Conservation (phyloP, 805 yeast species). For the Nakazawaea siamensis region DNA sequence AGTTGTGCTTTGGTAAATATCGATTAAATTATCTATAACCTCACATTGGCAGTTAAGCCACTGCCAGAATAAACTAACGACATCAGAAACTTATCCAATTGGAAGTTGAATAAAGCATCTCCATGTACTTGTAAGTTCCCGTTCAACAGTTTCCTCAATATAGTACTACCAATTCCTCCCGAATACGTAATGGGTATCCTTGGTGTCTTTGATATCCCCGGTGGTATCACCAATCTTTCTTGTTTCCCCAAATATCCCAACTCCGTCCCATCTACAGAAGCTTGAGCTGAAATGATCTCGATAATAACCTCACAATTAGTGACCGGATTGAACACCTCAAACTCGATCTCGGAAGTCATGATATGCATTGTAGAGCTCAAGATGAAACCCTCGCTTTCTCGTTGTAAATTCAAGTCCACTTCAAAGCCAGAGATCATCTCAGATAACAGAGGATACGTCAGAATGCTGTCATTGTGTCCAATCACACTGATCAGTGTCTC, state of each 20-base stretch:
- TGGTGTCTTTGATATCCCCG: slow-evolving; percentile 44
- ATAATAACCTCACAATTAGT: slow-evolving; percentile 35
- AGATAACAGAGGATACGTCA: slow-evolving; percentile 18
- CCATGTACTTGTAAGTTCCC: slow-evolving; percentile 42
- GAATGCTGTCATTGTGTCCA: slow-evolving; percentile 20
- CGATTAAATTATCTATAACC: slow-evolving; percentile 10
- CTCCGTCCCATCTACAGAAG: slow-evolving; percentile 34
- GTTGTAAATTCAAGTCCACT: slow-evolving; percentile 22
- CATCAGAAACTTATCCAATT: slow-evolving; percentile 30
- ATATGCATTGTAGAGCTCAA: slow-evolving; percentile 45
- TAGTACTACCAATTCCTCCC: slow-evolving; percentile 38
- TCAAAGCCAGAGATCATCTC: slow-evolving; percentile 17
- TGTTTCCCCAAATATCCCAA: slow-evolving; percentile 36
- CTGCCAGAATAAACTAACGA: slow-evolving; percentile 38
- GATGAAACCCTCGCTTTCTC: slow-evolving; percentile 29
- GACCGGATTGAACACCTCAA: slow-evolving; percentile 48
- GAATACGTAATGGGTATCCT: slow-evolving; percentile 40
- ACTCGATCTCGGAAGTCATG: slow-evolving; percentile 44
- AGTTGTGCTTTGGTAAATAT: slow-evolving; percentile 49
- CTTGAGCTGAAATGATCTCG: slow-evolving; percentile 36
- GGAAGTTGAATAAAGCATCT: slow-evolving; percentile 31
- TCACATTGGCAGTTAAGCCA: slow-evolving; percentile 33
- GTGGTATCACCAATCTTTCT: slow-evolving; percentile 36
- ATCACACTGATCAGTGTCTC: slow-evolving; percentile 21
- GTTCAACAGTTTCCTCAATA: slow-evolving; percentile 40